phyloP scores from a whole-genome alignment of 768 basidiomycete genomes.

The Tubosaeta brunneosetosa region DNA sequence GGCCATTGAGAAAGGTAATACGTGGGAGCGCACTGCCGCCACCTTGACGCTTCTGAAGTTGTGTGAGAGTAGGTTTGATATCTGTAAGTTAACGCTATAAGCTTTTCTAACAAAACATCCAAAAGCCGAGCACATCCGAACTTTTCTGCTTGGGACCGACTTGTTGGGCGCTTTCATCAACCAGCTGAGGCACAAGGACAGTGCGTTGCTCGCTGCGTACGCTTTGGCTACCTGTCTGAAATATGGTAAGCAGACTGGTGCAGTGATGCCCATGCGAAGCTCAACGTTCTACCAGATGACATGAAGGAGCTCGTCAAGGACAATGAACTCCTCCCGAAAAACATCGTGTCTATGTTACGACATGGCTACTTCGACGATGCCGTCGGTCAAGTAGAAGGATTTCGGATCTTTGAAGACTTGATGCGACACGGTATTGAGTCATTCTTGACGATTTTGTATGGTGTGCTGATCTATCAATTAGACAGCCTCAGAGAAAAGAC shows the following conservation, averaged over 20 bases:
- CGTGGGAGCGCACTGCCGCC: conserved; percentile 20
- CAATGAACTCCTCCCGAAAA: conserved; percentile 7
- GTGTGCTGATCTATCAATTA: too few relatives aligned
- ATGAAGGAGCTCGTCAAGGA: conserved; percentile 12
- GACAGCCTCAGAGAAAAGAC: conserved; percentile 13
- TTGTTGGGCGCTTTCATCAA: conserved; percentile 11
- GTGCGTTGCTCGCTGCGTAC: conserved; percentile 19
- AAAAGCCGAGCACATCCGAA: conserved; percentile 8
- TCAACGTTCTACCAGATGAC: conserved; percentile 5
- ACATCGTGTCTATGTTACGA: conserved; percentile 21
- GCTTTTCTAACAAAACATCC: not conserved
- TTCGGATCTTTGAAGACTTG: conserved; percentile 21
- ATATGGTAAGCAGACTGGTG: conserved; percentile 6
- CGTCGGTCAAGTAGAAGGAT: conserved; percentile 20
- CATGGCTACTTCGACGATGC: conserved; percentile 24
- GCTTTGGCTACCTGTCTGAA: conserved; percentile 16
- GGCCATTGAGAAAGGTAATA: not conserved
- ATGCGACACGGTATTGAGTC: conserved; percentile 14
- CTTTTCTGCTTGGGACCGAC: conserved; percentile 3
- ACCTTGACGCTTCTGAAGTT: conserved; percentile 21
- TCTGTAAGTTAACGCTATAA: not conserved
- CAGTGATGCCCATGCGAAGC: not conserved
- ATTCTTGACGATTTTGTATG: too few relatives aligned
- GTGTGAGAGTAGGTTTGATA: conserved; percentile 12
- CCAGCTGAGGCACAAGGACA: conserved; percentile 14